These are phyloP conservation scores for Cutaneotrichosporon sp. DNA, from an alignment of 1,284 basidiomycete species.

Conservation along the genomic window DNA sequence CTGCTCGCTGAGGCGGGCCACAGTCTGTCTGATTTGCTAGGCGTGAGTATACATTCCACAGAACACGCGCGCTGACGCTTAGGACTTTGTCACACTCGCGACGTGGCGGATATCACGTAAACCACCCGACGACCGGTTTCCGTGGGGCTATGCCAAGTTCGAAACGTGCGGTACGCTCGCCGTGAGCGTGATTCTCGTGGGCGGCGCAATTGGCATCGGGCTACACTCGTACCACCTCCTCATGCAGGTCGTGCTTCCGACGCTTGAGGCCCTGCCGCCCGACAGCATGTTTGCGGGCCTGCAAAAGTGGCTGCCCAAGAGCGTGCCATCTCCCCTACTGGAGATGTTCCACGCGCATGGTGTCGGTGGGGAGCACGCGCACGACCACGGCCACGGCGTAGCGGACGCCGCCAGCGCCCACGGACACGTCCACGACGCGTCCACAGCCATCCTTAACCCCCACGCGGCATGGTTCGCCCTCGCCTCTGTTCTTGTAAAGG, in stretches of 20 bases:
- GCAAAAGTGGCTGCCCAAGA: conserved; percentile 36
- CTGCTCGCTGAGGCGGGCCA: conserved; percentile 93
- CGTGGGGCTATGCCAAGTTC: conserved; percentile 73
- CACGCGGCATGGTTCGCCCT: conserved; percentile 96
- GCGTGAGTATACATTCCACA: conserved; percentile 25
- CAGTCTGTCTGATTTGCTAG: conserved; percentile 66
- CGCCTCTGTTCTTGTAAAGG: conserved; percentile 73
- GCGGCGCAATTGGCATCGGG: conserved; percentile 86
- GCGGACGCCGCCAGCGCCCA: too few relatives aligned
- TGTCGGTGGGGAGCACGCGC: conserved; percentile 50
- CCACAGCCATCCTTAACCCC: conserved; percentile 62
- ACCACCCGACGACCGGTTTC: conserved; percentile 63
- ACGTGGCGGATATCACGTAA: conserved; percentile 83
- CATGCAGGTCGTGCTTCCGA: conserved; percentile 46
- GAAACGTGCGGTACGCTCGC: conserved; percentile 86
- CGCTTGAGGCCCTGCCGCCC: conserved; percentile 46
- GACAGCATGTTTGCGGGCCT: conserved; percentile 35
- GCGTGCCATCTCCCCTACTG: conserved; percentile 45
- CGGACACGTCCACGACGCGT: conserved; percentile 31
- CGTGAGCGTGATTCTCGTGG: conserved; percentile 71
- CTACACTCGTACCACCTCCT: conserved; percentile 73
- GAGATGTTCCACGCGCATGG: conserved; percentile 48
- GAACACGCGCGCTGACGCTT: not conserved
- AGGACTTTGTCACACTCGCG: conserved; percentile 86
- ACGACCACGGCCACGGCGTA: conserved; percentile 11